These are phyloP conservation scores for Capsicum pubescens DNA, from an alignment of 257 asterid genomes.

Conservation along the genomic window DNA sequence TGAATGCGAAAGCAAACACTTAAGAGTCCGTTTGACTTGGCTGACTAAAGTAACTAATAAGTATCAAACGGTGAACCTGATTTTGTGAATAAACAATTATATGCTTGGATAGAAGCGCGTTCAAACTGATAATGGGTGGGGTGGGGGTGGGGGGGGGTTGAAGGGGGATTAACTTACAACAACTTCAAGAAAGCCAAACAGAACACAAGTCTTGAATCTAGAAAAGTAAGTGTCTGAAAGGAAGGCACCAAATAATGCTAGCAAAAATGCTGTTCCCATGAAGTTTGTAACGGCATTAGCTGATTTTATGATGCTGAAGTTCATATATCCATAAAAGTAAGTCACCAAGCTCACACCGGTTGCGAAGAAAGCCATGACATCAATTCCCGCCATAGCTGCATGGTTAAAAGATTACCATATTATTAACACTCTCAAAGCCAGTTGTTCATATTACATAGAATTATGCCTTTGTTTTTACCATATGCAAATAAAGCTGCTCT, in stretches of 20 bases:
- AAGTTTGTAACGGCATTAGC: slow-evolving; percentile 62
- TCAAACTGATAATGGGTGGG: neutral
- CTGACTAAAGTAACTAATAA: neutral
- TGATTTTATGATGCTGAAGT: slow-evolving; percentile 62
- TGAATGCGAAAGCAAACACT: slow-evolving; percentile 26
- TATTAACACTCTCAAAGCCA: neutral
- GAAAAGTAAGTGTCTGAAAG: slow-evolving; percentile 66
- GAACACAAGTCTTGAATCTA: slow-evolving; percentile 61
- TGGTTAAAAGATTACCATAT: neutral
- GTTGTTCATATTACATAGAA: neutral
- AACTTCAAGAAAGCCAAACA: slow-evolving; percentile 57
- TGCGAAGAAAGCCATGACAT: slow-evolving; percentile 57
- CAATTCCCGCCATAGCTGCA: slow-evolving; percentile 57
- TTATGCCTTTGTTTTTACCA: slow-evolving; percentile 37
- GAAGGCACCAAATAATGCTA: slow-evolving; percentile 62
- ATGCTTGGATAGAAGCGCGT: neutral
- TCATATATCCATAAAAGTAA: slow-evolving; percentile 65
- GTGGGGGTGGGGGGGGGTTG: too few species aligned
- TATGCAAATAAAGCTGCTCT: slow-evolving; percentile 57
- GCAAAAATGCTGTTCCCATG: slow-evolving; percentile 60
- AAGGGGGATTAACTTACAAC: slow-evolving; percentile 40
- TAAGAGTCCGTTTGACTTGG: neutral
- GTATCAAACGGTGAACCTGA: neutral
- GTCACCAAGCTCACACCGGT: slow-evolving; percentile 61
- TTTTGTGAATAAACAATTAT: neutral